These are phyloP conservation scores for Debaryomyces castellii DNA, from an alignment of 805 yeast species.

Conservation along the genomic window DNA sequence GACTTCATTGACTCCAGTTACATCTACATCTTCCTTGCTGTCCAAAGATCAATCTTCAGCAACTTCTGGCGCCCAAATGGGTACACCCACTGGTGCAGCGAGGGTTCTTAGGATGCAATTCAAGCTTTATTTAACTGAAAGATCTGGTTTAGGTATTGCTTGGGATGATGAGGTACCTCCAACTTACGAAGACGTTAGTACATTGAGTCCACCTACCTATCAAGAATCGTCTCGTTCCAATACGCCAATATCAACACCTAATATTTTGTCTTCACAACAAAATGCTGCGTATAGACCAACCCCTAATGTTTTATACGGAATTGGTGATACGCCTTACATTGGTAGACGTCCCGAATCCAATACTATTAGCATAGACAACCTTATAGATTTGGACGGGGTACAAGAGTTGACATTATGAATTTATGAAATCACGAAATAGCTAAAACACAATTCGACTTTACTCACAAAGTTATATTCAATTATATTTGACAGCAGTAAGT, in stretches of 20 bases:
- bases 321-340: constrained; percentile 42
- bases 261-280: neutral
- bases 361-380: constrained; percentile 19
- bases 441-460: too few species aligned
- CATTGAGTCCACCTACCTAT: constrained; percentile 87
- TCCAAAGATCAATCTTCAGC: constrained; percentile 20
- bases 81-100: constrained; percentile 92
- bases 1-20: constrained; percentile 22
- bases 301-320: constrained; percentile 42
- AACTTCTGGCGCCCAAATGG: constrained; percentile 30
- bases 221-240: constrained; percentile 16
- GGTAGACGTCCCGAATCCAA: constrained; percentile 13
- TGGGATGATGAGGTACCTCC: constrained; percentile 99
- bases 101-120: constrained; percentile 94
- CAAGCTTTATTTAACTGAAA: constrained; percentile 75
- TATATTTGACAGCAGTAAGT: neutral
- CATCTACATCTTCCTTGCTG: constrained; percentile 19
- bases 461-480: too few species aligned
- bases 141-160: constrained; percentile 93
- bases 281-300: constrained; percentile 12
- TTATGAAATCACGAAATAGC: neutral
- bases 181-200: constrained; percentile 78
- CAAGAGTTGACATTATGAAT: constrained; percentile 30
- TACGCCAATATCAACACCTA: constrained; percentile 23
- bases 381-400: constrained; percentile 29